These are phyloP conservation scores for Lycium ferocissimum DNA, from an alignment of 257 asterid species.

Conservation along the genomic window DNA sequence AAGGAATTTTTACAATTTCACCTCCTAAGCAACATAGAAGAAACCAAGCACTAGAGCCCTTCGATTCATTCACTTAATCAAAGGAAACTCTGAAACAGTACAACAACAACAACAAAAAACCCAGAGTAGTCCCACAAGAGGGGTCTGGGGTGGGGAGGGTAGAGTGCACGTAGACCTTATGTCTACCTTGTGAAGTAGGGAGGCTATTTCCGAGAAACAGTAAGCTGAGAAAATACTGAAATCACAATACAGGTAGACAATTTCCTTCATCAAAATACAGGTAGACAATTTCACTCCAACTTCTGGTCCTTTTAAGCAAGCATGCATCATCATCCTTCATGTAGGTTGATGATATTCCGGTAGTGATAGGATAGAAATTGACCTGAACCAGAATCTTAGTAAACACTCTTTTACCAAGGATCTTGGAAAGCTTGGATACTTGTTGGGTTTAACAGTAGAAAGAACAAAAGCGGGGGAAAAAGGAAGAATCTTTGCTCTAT, in stretches of 20 bases:
- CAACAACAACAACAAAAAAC: too few species aligned
- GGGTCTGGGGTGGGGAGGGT: too few species aligned
- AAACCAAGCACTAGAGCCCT: conserved; percentile 9
- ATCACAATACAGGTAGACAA: not conserved
- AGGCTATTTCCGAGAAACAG: too few species aligned
- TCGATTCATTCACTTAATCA: not conserved
- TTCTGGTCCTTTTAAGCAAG: not conserved
- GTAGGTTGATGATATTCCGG: not conserved
- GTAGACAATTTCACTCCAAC: not conserved
- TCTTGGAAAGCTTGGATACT: not conserved
- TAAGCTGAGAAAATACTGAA: not conserved
- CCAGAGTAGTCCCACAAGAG: too few species aligned
- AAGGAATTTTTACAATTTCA: not conserved
- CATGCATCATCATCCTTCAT: not conserved
- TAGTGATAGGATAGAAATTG: not conserved
- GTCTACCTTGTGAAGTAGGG: too few species aligned
- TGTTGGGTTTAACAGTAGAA: not conserved
- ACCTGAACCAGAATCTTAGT: not conserved
- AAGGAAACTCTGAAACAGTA: not conserved
- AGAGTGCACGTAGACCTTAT: too few species aligned
- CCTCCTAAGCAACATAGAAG: not conserved
- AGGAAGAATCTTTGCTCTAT: not conserved
- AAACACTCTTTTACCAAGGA: not conserved
- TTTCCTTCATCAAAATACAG: not conserved
- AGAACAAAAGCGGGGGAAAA: not conserved